phyloP scores from a whole-genome alignment of 2,329 filamentous ascomycete species.

The Ramularia endophylla region DNA sequence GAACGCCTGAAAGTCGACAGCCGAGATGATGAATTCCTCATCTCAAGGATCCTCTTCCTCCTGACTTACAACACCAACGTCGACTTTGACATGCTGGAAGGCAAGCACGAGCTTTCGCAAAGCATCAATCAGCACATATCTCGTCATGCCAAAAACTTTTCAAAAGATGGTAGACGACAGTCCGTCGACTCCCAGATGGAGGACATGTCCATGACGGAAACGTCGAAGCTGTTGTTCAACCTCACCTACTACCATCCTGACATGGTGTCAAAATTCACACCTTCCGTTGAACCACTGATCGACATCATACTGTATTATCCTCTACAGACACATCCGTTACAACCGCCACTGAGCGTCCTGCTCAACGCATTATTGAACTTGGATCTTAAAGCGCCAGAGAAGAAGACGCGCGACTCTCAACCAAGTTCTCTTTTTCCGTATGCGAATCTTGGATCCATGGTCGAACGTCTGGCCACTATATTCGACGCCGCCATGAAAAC shows the following conservation, averaged over 20 bases:
- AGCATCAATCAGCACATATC: conserved; percentile 61
- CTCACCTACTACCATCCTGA: conserved; percentile 68
- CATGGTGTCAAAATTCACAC: conserved; percentile 56
- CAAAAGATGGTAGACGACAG: conserved; percentile 36
- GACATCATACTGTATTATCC: conserved; percentile 60
- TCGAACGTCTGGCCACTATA: conserved; percentile 62
- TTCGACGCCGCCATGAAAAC: conserved; percentile 59
- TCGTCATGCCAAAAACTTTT: conserved; percentile 51
- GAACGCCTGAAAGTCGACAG: conserved; percentile 63
- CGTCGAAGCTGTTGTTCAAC: conserved; percentile 84
- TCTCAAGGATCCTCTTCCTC: conserved; percentile 71
- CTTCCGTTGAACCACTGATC: conserved; percentile 63
- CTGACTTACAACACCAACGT: conserved; percentile 71
- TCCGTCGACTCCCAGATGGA: conserved; percentile 51
- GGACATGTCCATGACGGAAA: conserved; percentile 75
- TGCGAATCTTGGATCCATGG: conserved; percentile 52
- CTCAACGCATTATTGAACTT: conserved; percentile 80
- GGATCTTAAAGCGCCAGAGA: conserved; percentile 47
- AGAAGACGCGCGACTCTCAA: conserved; percentile 17
- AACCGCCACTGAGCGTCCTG: conserved; percentile 63
- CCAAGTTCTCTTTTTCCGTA: conserved; percentile 60
- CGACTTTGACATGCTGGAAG: conserved; percentile 59
- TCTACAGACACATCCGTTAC: conserved; percentile 60
- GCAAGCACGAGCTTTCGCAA: conserved; percentile 60
- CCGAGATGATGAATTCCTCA: conserved; percentile 79